Base-by-base conservation (phyloP, 2,329 filamentous ascomycete genomes). In the Bisporella sp. region DNA sequence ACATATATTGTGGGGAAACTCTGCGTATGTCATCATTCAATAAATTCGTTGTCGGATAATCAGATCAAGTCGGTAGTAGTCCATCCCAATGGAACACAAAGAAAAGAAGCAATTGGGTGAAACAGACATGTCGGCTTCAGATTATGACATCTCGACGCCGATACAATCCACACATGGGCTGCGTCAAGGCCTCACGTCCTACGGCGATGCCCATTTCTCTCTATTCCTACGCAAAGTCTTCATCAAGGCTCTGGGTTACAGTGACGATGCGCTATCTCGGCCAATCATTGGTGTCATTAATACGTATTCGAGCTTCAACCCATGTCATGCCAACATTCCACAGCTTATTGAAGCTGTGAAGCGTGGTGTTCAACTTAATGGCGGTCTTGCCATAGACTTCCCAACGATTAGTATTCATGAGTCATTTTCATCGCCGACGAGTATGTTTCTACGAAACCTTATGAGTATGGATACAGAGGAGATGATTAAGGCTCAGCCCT, bases 221-320 rank as follows among this genome's bases (percentile, higher is more conserved):
- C 74, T 89, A 2, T 89, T 89, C 61, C 73, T 89, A 0, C 77
- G 85, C 33, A 89, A 89, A 60, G 84, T 83, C 29, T 89, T 89
- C 66, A 88, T 89, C 70, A 89, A 89, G 65, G 84, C 85, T 0
- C 72, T 87, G 1, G 85, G 85, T 0, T 89, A 87, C 64, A 81
- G 79, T 51, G 85, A 89, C 57, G 83, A 86, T 59, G 81, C 85
- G 0, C 75, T 89, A 0, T 81, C 81, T 0, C 70, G 83, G 1
- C 85, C 85, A 2, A 85, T 89, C 49, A 73, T 89, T n/a, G 85
- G 85, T 45, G 82, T 89, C 53, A 79, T 86, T 64, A 87, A 89
- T 66, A 89, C 85, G 0, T 81, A 79, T 59, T 88, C 84, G 0
- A 76, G 77, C 53, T 85, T 88, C 71, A 89, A 89, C 62, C 84